Evolutionary conservation across 148 eudicot species (phyloP), one percentile per base, ranked within the genome.

Genomic region (Polygonum maritimum): DNA sequence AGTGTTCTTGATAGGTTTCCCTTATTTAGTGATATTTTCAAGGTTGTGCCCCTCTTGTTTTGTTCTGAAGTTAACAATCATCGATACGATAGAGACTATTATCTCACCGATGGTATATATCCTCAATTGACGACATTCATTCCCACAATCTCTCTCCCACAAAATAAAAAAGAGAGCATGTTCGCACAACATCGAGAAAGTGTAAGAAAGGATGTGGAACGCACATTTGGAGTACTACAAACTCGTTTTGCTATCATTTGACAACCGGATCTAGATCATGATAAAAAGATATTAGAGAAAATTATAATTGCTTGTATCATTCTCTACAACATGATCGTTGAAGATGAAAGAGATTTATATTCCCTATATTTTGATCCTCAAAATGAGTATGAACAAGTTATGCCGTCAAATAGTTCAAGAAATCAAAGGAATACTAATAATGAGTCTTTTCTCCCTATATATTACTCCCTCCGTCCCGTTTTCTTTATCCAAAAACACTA

Each of bases 191-290:
- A 10, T 4, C 74, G 69, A 67, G 51, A 77, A 36, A n/a, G 18
- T 51, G 12, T 18, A 3, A 2, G 21, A 51, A 77, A 69, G 31
- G 79, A 77, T 67, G 75, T 77, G 4, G 49, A 77, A 19, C 49
- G 75, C 16, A 74, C 79, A 8, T 77, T 77, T 67, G 63, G 74
- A 45, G 74, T 65, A 4, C 54, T 69, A 33, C 79, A 70, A 70
- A 2, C 26, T 9, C 63, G 55, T 13, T 69, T 77, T 70, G 40
- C 33, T 22, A 77, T 48, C 13, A n/a, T 77, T 48, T 48, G 65
- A 3, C 26, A 39, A 10, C 49, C 18, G 19, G 13, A 65, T 7
- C n/a, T 9, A 3, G 58, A 38, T 49, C 52, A 35, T 54, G 75
- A 77, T 69, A 51, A 7, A 26, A 13, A 47, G 8, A 12, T 36